Base-by-base conservation (phyloP, 306 rosid species). In the Arachis hypogaea region DNA sequence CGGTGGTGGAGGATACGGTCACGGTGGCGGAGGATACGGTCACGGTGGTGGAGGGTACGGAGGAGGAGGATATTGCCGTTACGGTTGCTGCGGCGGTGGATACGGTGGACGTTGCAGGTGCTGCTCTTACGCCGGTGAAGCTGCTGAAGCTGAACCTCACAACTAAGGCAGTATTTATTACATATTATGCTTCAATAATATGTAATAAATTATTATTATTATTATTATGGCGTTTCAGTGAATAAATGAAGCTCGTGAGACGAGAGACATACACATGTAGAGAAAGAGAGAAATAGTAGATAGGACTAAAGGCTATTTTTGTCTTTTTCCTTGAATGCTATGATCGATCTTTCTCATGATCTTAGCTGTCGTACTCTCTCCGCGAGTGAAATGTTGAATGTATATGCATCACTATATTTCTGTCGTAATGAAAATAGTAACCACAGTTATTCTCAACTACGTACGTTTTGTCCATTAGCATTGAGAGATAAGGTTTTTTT, bases 61-160 rank as follows among this genome's bases (percentile, higher is more conserved):
- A 33, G 79, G 80, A 4, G 76, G 77, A 5, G 81, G 84, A 2
- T 30, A 78, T 2, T 82, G 97, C 76, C 45, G 79, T 10, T 16
- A 83, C 59, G 86, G 88, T 1, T 78, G 94, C 36, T 85, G 92
- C 61, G 65, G 85, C 33, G 58, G 71, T 1, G 28, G 36, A 29
- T 75, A 77, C 36, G 72, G 80, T 4, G 59, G 66, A 9, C 68
- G 64, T 2, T 77, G 92, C 63, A 7, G 81, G 81, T 86, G 96
- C 76, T 86, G 96, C 78, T 59, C 59, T 68, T 72, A 83, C 9
- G 77, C 88, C 4, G 85, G 80, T 59, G 87, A 88, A 83, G 85
- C 69, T 69, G 84, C 83, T 33, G 56, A 78, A 57, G 66, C 40
- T 38, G 55, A 71, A 4, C 43, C 71, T 69, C 82, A 68, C 55